These are phyloP conservation scores for Macrocystidia cucumis DNA, from an alignment of 1,284 basidiomycete genomes.

Conservation along the genomic window DNA sequence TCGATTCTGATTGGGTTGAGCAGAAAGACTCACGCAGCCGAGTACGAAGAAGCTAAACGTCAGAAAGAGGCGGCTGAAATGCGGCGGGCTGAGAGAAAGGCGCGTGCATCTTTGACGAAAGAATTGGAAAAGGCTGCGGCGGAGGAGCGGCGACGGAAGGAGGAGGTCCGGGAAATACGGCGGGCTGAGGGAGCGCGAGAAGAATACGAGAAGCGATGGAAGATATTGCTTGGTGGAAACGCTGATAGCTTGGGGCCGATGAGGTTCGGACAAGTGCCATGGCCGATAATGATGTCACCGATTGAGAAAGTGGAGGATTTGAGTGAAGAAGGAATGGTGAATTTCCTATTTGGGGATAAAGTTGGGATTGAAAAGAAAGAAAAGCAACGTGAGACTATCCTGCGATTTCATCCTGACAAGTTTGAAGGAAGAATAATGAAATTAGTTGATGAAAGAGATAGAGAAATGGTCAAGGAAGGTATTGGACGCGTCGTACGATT, in stretches of 20 bases:
- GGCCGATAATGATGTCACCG: slow-evolving; percentile 50
- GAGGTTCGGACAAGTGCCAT: slow-evolving; percentile 65
- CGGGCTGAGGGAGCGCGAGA: slow-evolving; percentile 36
- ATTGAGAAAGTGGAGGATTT: slow-evolving; percentile 35
- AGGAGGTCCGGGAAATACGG: slow-evolving; percentile 34
- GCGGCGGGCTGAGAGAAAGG: slow-evolving; percentile 45
- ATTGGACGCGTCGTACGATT: slow-evolving; percentile 63
- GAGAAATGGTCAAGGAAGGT: slow-evolving; percentile 64
- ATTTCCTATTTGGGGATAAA: slow-evolving; percentile 42
- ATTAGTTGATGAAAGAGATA: slow-evolving; percentile 52
- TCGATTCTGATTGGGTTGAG: slow-evolving; percentile 1
- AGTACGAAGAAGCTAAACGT: slow-evolving; percentile 55
- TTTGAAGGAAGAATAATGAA: slow-evolving; percentile 70
- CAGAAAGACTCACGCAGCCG: slow-evolving; percentile 59
- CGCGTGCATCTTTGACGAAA: too few relatives aligned
- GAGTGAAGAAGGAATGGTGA: slow-evolving; percentile 47
- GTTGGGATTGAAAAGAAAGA: slow-evolving; percentile 44
- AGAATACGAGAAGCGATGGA: slow-evolving; percentile 57
- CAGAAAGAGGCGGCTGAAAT: slow-evolving; percentile 42
- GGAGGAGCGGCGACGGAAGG: slow-evolving; percentile 37
- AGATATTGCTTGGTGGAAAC: slow-evolving; percentile 25
- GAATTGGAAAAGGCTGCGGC: background rate
- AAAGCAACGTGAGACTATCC: slow-evolving; percentile 61
- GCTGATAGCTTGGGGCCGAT: slow-evolving; percentile 14
- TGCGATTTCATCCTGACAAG: slow-evolving; percentile 83